These are phyloP conservation scores for Colletotrichum limetticola DNA, from an alignment of 2,329 filamentous ascomycete species.

Conservation along the genomic window DNA sequence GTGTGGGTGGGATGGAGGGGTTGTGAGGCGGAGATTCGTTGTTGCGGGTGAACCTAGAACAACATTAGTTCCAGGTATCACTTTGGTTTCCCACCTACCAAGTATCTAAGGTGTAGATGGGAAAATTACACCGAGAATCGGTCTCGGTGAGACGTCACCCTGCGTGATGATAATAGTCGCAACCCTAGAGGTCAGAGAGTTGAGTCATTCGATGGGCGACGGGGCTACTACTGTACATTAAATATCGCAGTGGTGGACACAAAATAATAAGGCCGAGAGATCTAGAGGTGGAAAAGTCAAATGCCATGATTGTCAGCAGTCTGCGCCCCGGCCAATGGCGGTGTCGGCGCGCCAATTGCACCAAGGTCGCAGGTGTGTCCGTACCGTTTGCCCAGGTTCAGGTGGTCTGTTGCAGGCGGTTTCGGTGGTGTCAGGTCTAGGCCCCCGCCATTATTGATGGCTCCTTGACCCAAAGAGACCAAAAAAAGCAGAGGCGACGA, in stretches of 20 bases:
- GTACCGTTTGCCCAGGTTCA: neutral
- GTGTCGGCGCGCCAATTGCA: neutral
- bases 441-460: slow-evolving; percentile 6
- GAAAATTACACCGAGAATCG: slow-evolving; percentile 1
- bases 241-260: slow-evolving; percentile 24
- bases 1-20: neutral
- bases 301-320: slow-evolving; percentile 29
- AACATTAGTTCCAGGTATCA: neutral
- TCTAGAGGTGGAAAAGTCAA: slow-evolving; percentile 30
- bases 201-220: slow-evolving; percentile 26
- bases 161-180: neutral
- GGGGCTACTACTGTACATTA: neutral
- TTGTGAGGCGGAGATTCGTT: slow-evolving; percentile 24
- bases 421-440: neutral
- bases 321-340: neutral
- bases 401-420: neutral
- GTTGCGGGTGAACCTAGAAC: slow-evolving; percentile 5
- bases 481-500: slow-evolving; percentile 1
- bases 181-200: neutral
- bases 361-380: neutral
- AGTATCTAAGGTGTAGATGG: neutral
- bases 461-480: neutral
- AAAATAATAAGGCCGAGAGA: slow-evolving; percentile 32
- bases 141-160: neutral
- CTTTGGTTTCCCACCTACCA: neutral